A percentile compares a stretch with the other conserved stretches of the same genome.
These are phyloP conservation scores for Strigomonas galati DNA, from an alignment of 208 protist species.

Conservation along the genomic window DNA sequence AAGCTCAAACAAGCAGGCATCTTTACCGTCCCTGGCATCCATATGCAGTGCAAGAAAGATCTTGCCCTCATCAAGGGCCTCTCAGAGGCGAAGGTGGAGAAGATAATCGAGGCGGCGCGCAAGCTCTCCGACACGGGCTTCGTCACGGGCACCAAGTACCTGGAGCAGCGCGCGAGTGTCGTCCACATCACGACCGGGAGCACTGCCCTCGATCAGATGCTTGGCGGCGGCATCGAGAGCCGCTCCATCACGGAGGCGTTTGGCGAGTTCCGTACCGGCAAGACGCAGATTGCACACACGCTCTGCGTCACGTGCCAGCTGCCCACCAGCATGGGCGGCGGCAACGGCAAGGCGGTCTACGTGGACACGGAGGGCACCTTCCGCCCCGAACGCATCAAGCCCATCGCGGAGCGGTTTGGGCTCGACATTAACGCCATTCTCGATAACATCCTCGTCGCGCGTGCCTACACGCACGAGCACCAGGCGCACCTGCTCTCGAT, in stretches of 20 bases:
- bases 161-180: conserved; percentile 87
- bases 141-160: conserved; percentile 80
- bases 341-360: conserved; percentile 94
- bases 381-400: conserved; percentile 94
- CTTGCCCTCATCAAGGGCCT: conserved; percentile 96
- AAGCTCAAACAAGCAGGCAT: conserved; percentile 91
- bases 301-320: conserved; percentile 97
- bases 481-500: conserved; percentile 91
- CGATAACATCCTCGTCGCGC: conserved; percentile 97
- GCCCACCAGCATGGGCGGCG: conserved; percentile 88
- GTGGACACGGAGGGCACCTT: conserved; percentile 99
- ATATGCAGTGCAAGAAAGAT: conserved; percentile 92
- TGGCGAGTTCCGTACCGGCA: conserved; percentile 99
- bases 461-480: conserved; percentile 96
- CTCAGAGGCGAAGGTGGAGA: conserved; percentile 98
- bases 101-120: conserved; percentile 94
- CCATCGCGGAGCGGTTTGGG: conserved; percentile 96
- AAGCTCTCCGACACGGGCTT: conserved; percentile 89
- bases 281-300: conserved; percentile 98
- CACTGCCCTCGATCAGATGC: conserved; percentile 89
- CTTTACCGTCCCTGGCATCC: conserved; percentile 88
- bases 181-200: conserved; percentile 94
- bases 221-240: conserved; percentile 97
- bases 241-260: conserved; percentile 97
- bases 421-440: conserved; percentile 90